Evolutionary conservation across 169 alveolate genomes (phyloP).

Genomic region (Eimeria praecox): DNA sequence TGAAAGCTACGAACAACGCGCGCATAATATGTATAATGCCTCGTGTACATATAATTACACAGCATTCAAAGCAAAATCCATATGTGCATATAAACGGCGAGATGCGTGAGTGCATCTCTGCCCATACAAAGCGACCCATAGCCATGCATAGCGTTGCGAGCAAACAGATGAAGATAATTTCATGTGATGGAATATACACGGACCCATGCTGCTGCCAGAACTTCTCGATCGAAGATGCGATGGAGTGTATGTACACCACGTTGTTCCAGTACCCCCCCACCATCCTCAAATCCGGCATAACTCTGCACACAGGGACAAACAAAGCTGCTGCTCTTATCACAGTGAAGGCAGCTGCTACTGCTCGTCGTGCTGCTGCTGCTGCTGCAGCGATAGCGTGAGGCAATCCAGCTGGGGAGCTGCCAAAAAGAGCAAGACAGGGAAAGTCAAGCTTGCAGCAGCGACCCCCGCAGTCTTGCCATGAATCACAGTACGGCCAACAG

Average conservation of each 20-base stretch:
- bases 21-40: no score
- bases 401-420: neutral
- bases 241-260: constrained; percentile 81
- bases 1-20: no score
- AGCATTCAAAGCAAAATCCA: no score
- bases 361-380: neutral
- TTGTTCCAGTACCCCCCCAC: constrained; percentile 85
- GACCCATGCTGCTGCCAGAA: constrained; percentile 84
- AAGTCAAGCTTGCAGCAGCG: neutral
- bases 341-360: neutral
- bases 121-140: neutral
- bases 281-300: constrained; percentile 85
- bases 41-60: no score
- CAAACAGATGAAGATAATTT: no score
- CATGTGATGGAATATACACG: neutral
- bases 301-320: constrained; percentile 5
- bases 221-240: constrained; percentile 81
- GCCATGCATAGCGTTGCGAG: no score
- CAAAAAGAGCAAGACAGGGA: neutral
- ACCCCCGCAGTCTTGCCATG: neutral
- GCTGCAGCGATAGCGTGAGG: neutral
- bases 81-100: neutral
- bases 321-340: neutral
- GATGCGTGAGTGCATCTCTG: neutral
- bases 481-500: neutral